Evolutionary conservation across 2,329 filamentous ascomycete genomes (phyloP).

Genomic region (Amylocarpus encephaloides): DNA sequence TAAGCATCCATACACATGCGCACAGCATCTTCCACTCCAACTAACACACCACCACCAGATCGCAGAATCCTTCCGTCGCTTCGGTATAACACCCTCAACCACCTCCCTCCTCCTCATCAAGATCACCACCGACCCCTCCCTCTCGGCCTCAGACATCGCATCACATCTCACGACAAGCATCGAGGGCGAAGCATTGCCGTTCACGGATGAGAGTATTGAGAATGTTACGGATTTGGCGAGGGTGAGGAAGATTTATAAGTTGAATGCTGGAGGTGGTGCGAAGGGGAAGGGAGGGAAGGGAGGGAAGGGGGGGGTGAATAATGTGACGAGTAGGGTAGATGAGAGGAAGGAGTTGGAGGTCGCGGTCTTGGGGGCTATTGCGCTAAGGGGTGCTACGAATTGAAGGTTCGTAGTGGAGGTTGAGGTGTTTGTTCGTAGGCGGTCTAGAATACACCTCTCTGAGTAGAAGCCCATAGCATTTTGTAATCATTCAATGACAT

Average conservation of each 20-base stretch:
- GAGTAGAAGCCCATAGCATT: too few species aligned
- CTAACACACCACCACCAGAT: conserved; percentile 51
- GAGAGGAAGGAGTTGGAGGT: conserved; percentile 48
- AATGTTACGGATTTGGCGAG: conserved; percentile 57
- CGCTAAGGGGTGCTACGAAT: conserved; percentile 53
- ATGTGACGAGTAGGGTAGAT: conserved; percentile 9
- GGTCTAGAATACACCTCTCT: too few species aligned
- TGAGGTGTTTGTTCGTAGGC: too few species aligned
- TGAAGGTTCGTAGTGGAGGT: conserved; percentile 5
- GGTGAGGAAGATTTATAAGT: conserved; percentile 81
- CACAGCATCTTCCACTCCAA: too few species aligned
- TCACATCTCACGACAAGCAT: conserved; percentile 56
- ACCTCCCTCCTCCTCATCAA: conserved; percentile 75
- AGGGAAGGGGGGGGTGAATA: conserved; percentile 10
- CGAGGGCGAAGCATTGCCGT: conserved; percentile 50
- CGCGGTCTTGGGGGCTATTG: conserved; percentile 70
- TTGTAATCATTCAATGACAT: too few species aligned
- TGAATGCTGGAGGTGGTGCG: conserved; percentile 56
- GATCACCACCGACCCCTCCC: conserved; percentile 36
- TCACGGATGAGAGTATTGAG: conserved; percentile 58
- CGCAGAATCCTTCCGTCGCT: conserved; percentile 81
- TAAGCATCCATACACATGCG: too few species aligned
- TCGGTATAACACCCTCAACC: conserved; percentile 69
- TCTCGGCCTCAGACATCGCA: conserved; percentile 43
- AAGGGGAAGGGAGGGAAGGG: conserved; percentile 17